phyloP scores from a whole-genome alignment of 2,329 filamentous ascomycete genomes.

The Xylariaceae sp. region DNA sequence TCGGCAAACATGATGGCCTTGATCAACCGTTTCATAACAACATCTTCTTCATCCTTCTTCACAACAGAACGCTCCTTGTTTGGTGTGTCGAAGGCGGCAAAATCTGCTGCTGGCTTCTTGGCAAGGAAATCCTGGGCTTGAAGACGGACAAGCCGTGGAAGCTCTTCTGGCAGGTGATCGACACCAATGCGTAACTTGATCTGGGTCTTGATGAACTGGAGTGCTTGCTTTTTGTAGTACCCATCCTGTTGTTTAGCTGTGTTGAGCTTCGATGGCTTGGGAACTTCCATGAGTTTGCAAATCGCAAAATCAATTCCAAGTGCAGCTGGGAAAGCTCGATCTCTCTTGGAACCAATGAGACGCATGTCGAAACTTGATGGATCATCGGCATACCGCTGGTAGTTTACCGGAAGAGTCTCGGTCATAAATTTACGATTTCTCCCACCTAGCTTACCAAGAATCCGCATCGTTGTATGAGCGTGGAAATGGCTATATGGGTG shows the following conservation, averaged over 20 bases:
- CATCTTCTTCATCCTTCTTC: slow-evolving; percentile 87
- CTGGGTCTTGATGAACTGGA: slow-evolving; percentile 86
- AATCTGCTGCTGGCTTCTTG: slow-evolving; percentile 73
- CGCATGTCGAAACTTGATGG: slow-evolving; percentile 85
- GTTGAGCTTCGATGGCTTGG: slow-evolving; percentile 62
- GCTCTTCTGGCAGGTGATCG: slow-evolving; percentile 88
- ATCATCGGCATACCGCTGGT: slow-evolving; percentile 87
- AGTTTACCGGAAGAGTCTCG: slow-evolving; percentile 82
- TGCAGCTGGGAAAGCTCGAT: slow-evolving; percentile 84
- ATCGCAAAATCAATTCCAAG: slow-evolving; percentile 90
- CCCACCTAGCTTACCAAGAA: slow-evolving; percentile 93
- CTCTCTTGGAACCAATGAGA: slow-evolving; percentile 86
- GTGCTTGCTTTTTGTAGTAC: slow-evolving; percentile 93
- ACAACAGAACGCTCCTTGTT: slow-evolving; percentile 82
- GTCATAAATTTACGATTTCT: slow-evolving; percentile 96
- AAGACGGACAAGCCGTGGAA: slow-evolving; percentile 81
- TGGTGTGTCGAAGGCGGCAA: slow-evolving; percentile 74
- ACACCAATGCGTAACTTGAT: slow-evolving; percentile 89
- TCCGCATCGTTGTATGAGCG: slow-evolving; percentile 96
- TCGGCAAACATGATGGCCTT: slow-evolving; percentile 88
- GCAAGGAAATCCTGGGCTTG: slow-evolving; percentile 86
- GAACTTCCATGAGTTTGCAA: slow-evolving; percentile 81
- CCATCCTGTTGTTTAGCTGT: slow-evolving; percentile 69
- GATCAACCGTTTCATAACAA: slow-evolving; percentile 81
- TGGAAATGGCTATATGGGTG: slow-evolving; percentile 97